These are phyloP conservation scores for Nelumbo lutea DNA, from an alignment of 164 flowering plant species.

Conservation along the genomic window DNA sequence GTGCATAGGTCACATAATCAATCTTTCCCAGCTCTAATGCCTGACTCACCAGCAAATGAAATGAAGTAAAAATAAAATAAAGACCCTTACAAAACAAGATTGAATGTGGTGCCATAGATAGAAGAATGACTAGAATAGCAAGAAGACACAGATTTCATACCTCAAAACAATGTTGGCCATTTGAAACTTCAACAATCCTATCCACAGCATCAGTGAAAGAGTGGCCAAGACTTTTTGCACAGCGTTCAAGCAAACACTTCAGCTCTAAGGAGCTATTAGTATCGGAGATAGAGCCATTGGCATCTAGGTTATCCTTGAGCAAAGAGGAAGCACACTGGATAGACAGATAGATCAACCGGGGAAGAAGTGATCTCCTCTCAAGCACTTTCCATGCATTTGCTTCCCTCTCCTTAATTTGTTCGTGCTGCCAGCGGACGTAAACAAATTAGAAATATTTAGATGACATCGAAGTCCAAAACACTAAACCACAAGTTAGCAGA, in stretches of 20 bases:
- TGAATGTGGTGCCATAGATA: not conserved
- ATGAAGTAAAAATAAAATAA: too few species aligned
- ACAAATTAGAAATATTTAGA: too few species aligned
- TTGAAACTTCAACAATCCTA: conserved; percentile 35
- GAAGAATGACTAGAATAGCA: not conserved
- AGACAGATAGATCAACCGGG: conserved; percentile 67
- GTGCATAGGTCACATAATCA: too few species aligned
- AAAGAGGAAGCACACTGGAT: conserved; percentile 56
- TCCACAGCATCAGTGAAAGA: conserved; percentile 56
- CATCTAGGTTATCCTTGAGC: conserved; percentile 45
- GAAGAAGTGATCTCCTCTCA: conserved; percentile 71
- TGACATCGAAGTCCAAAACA: too few species aligned
- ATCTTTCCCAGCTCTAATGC: too few species aligned
- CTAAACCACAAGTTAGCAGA: too few species aligned
- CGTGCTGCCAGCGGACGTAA: conserved; percentile 16
- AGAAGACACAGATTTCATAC: conserved; percentile 26
- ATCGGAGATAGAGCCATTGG: conserved; percentile 49
- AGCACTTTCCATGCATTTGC: conserved; percentile 27
- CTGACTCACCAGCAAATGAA: too few species aligned
- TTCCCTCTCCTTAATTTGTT: conserved; percentile 42
- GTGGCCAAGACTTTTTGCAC: conserved; percentile 57
- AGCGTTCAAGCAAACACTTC: conserved; percentile 59
- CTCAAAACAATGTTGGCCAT: conserved; percentile 38
- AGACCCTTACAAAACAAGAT: not conserved
- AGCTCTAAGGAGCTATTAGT: conserved; percentile 43